These are phyloP conservation scores for Fusarium chlamydosporum DNA, from an alignment of 2,329 filamentous ascomycete genomes.

Conservation along the genomic window DNA sequence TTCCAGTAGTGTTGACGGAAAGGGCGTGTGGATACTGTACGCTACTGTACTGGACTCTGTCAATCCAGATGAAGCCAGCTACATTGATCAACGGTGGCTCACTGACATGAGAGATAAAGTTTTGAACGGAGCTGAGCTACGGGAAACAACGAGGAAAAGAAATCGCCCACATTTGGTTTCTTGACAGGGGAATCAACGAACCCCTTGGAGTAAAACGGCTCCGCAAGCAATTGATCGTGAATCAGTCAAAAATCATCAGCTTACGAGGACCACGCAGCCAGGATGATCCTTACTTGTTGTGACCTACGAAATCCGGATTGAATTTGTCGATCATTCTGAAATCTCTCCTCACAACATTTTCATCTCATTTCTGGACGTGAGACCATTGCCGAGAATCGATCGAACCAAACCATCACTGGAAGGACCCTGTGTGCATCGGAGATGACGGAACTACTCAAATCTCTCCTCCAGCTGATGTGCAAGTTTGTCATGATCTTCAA, in stretches of 20 bases:
- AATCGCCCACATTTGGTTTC: neutral
- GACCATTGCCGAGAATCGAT: slow-evolving; percentile 1
- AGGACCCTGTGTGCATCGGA: slow-evolving; percentile 20
- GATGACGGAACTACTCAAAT: neutral
- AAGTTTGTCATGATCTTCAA: neutral
- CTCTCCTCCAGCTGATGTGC: neutral
- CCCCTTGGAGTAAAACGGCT: neutral
- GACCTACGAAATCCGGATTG: slow-evolving; percentile 10
- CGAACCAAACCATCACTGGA: neutral
- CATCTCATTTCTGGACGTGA: neutral
- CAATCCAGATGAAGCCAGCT: neutral
- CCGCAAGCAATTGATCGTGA: neutral
- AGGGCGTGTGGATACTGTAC: neutral
- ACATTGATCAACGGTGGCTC: neutral
- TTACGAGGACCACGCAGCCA: slow-evolving; percentile 2
- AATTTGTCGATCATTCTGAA: slow-evolving; percentile 22
- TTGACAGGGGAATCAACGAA: neutral
- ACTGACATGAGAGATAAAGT: neutral
- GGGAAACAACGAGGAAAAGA: neutral
- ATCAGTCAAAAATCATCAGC: slow-evolving; percentile 1
- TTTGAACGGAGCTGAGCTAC: too few relatives aligned
- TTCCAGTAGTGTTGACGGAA: neutral
- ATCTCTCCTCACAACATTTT: slow-evolving; percentile 3
- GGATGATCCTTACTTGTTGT: slow-evolving; percentile 26
- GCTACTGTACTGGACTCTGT: too few relatives aligned